These are phyloP conservation scores for Pseudogymnoascus sp. DNA, from an alignment of 2,329 filamentous ascomycete genomes.

Conservation along the genomic window DNA sequence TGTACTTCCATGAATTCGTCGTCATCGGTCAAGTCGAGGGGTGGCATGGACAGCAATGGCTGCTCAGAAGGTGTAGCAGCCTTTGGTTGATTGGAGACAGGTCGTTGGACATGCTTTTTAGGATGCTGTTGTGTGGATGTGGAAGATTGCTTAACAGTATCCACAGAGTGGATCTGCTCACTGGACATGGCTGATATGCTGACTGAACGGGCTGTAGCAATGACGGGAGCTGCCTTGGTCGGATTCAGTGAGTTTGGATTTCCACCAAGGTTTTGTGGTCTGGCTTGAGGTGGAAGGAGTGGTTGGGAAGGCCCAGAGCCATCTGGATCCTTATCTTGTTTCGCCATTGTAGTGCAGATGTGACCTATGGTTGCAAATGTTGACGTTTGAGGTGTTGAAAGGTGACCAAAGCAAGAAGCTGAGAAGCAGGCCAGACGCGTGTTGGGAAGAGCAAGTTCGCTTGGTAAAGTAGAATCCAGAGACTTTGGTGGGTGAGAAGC, in stretches of 20 bases:
- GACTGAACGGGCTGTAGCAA: background rate
- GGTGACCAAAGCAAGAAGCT: background rate
- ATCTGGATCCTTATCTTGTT: background rate
- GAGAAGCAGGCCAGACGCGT: background rate
- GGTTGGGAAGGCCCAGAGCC: background rate
- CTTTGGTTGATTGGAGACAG: background rate
- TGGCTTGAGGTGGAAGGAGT: background rate
- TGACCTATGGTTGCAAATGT: background rate
- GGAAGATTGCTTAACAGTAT: background rate
- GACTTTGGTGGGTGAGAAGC: background rate
- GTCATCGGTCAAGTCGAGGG: background rate
- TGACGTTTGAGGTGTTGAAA: background rate
- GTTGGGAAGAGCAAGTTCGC: background rate
- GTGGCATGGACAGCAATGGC: background rate
- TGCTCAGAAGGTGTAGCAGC: background rate
- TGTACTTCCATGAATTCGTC: background rate
- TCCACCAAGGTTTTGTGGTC: background rate
- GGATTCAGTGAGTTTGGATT: background rate
- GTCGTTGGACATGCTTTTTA: background rate
- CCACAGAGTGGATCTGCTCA: background rate
- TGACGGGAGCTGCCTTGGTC: background rate
- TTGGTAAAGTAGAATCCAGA: too few species aligned
- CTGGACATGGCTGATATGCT: background rate
- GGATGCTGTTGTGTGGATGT: background rate
- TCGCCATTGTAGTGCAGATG: background rate